Base-by-base conservation (phyloP, 768 basidiomycete species). In the Naganishia vaughanmartiniae region DNA sequence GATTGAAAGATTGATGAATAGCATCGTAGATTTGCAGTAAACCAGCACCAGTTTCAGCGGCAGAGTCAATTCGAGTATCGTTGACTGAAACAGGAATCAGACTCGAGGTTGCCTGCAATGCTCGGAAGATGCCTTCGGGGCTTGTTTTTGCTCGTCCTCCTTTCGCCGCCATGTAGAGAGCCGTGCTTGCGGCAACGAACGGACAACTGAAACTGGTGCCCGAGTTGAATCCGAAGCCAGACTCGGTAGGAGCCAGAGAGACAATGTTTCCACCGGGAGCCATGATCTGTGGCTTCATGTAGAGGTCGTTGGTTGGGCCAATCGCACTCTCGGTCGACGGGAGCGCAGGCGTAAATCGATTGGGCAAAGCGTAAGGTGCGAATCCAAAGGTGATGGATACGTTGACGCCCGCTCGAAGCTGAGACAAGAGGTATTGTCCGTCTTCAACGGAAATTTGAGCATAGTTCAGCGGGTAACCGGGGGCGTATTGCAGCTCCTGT, bases 221-320 rank as follows among this genome's bases (percentile, higher is more conserved):
- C 75, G 31, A 73, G 74, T 39, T 75, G 74, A 48, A 53, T 55
- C 56, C 70, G 28, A 66, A 71, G 15, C 65, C 63, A 24, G 39
- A 48, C 17, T 34, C 65, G 45, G 65, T 67, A 48, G 65, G 70
- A 26, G 65, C 63, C n/a, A 57, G 54, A n/a, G 70, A 66, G 30
- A 66, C 65, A 34, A 71, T 60, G 39, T 66, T 45, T 54, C 63
- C 63, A 48, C 86, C 86, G 0, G 86, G 86, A 6, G 86, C 84
- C 33, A 85, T 81, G 65, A 87, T 76, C 14, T 85, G 82, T 12
- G 87, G 86, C 66, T 86, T 86, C 83, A 79, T 39, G 70, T 72
- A 79, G 56, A 79, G 42, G 74, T 89, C 87, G 75, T 87, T 85
- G 4, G 86, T 83, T 0, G 88, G 88, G 1, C 88, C 88, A 69